phyloP scores from a whole-genome alignment of 2,329 filamentous ascomycete genomes.

The Monosporascus sp. region DNA sequence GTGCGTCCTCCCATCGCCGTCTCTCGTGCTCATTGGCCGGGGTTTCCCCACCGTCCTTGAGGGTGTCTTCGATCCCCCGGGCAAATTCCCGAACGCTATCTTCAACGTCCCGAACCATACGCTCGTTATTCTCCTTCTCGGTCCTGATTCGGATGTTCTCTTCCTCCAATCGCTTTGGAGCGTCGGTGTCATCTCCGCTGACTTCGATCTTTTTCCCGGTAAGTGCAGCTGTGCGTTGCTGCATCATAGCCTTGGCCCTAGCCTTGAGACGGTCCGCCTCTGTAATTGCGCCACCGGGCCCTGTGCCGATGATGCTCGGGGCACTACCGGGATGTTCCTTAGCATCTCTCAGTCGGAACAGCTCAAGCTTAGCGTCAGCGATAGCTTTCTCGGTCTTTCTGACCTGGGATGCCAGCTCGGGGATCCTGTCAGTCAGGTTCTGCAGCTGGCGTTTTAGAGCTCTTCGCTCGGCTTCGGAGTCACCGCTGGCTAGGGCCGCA shows the following conservation, averaged over 20 bases:
- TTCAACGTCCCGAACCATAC: conserved; percentile 94
- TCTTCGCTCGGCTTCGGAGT: conserved; percentile 84
- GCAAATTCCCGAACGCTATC: conserved; percentile 90
- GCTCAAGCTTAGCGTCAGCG: conserved; percentile 81
- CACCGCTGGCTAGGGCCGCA: conserved; percentile 60
- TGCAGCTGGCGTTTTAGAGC: conserved; percentile 86
- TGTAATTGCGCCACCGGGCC: conserved; percentile 83
- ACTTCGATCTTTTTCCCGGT: conserved; percentile 74
- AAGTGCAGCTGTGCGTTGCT: conserved; percentile 88
- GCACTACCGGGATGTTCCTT: conserved; percentile 84
- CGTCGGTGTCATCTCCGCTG: conserved; percentile 67
- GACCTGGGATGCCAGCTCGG: conserved; percentile 87
- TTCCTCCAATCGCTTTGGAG: conserved; percentile 80
- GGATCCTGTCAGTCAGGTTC: conserved; percentile 80
- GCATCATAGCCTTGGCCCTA: conserved; percentile 96
- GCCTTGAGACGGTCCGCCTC: conserved; percentile 94
- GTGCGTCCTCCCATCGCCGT: conserved; percentile 89
- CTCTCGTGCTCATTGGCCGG: conserved; percentile 82
- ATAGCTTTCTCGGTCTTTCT: conserved; percentile 88
- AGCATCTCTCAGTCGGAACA: conserved; percentile 90
- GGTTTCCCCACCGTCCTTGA: conserved; percentile 75
- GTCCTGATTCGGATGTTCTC: conserved; percentile 75
- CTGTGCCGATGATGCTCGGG: conserved; percentile 80
- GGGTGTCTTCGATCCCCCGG: conserved; percentile 74
- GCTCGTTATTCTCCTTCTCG: conserved; percentile 90